phyloP scores from a whole-genome alignment of 352 stramenopile species.

The Pythium aquatile region DNA sequence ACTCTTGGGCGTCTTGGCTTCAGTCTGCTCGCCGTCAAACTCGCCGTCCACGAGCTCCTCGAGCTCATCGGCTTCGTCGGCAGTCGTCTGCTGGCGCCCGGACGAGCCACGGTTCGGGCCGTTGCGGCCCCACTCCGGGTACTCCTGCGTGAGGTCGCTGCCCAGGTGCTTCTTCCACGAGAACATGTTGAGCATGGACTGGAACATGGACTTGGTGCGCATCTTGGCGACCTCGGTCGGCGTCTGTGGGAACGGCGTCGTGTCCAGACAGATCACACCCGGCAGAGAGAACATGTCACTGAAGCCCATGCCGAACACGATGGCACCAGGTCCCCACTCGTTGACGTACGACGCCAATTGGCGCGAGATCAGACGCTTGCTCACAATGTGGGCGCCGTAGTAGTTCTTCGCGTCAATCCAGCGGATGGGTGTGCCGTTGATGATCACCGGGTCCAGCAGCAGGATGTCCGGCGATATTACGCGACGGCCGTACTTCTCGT shows the following conservation, averaged over 20 bases:
- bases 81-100: neutral
- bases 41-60: constrained; percentile 3
- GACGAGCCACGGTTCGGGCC: neutral
- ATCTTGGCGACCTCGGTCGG: constrained; percentile 66
- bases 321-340: constrained; percentile 80
- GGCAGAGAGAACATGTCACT: constrained; percentile 86
- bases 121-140: constrained; percentile 22
- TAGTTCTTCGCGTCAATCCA: constrained; percentile 90
- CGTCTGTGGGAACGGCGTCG: constrained; percentile 79
- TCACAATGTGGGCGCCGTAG: constrained; percentile 87
- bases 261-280: constrained; percentile 80
- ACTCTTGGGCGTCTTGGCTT: constrained; percentile 2
- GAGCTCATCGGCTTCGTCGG: constrained; percentile 8
- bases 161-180: constrained; percentile 79
- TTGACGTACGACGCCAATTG: constrained; percentile 83
- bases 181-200: constrained; percentile 66
- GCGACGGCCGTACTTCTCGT: constrained; percentile 56
- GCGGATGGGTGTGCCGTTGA: constrained; percentile 82
- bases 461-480: constrained; percentile 84
- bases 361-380: constrained; percentile 80
- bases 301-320: constrained; percentile 87
- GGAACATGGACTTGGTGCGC: constrained; percentile 71
- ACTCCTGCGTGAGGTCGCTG: constrained; percentile 75
- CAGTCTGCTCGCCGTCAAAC: neutral
- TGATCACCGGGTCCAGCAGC: constrained; percentile 74